Percentiles rank a stretch among this genome's conserved stretches.
These are phyloP conservation scores for Endotrypanum monterogeii DNA, from an alignment of 208 protist genomes.

Conservation along the genomic window DNA sequence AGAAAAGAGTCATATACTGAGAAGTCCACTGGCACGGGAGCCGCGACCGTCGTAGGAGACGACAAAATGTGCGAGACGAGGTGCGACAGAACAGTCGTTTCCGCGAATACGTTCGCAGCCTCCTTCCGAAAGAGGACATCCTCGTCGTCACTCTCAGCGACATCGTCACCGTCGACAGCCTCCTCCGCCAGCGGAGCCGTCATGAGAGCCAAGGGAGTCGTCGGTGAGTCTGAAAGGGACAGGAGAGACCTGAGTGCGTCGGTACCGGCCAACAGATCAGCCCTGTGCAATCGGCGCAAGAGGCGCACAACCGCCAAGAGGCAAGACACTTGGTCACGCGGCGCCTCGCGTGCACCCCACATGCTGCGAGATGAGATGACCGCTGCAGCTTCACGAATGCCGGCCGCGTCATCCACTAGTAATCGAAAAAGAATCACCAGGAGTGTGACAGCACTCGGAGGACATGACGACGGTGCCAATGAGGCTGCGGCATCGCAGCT, in stretches of 20 bases:
- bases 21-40: constrained; percentile 3
- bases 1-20: constrained; percentile 17
- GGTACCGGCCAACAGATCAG: constrained; percentile 10
- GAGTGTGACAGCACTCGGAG: constrained; percentile 22
- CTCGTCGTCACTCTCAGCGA: constrained; percentile 29
- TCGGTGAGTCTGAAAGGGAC: not conserved
- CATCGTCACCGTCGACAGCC: constrained; percentile 9
- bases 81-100: constrained; percentile 54
- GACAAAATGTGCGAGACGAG: constrained; percentile 41
- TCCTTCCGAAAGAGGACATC: constrained; percentile 89
- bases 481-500: not conserved
- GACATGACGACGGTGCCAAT: not conserved
- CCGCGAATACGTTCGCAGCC: constrained; percentile 84
- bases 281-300: constrained; percentile 19
- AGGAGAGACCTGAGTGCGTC: not conserved
- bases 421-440: constrained; percentile 63
- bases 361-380: constrained; percentile 18
- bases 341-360: constrained; percentile 21
- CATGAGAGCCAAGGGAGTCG: not conserved
- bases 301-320: constrained; percentile 51
- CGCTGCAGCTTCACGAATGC: constrained; percentile 61
- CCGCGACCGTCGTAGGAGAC: not conserved
- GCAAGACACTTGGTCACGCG: constrained; percentile 62
- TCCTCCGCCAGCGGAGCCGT: constrained; percentile 1
- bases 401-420: constrained; percentile 74